Base-by-base conservation (phyloP, 2,329 filamentous ascomycete genomes). In the Ramularia collo-cygni region DNA sequence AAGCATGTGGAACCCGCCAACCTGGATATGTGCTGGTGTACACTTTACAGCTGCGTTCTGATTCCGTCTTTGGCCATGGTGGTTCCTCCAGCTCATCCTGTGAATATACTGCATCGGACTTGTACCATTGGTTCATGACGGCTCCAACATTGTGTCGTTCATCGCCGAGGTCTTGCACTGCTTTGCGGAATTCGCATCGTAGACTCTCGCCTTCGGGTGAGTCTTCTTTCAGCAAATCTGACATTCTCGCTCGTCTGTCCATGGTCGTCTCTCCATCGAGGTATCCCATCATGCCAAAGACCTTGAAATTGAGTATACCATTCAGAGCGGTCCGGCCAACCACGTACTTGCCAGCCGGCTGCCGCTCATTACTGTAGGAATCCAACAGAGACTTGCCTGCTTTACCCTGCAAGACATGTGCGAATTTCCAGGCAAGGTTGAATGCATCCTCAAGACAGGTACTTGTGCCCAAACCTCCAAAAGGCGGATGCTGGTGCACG, bases 1-100 rank as follows among this genome's bases (percentile, higher is more conserved):
- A 81, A 1, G 65, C 76, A 55, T 83, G 78, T 3, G 79, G 78
- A 15, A 81, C 58, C 1, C 77, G 65, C 18, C 64, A 64, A 6
- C 78, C 79, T 0, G 78, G 78, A 48, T 71, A 76, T 3, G 77
- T 79, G 36, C 37, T 47, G 12, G 49, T 19, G 13, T 54, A 48
- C 13, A 47, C 41, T 13, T 42, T 21, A n/a, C 69, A 51, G 4
- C 71, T 63, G 0, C 61, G 55, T 44, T 76, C 67, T 10, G 21
- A 15, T 12, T 27, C 19, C 16, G 31, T 62, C 50, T 17, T 62
- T 48, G 3, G 47, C 4, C 46, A 47, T 4, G 47, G 36, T 8
- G 47, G 39, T 5, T 43, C 40, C 52, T 75, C 67, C 44, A 47
- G 53, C 0, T 60, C 48, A 44, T 70, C 72, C 4, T 18, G 16